Evolutionary conservation across 306 rosid genomes (phyloP).

Genomic region (Vicia faba): DNA sequence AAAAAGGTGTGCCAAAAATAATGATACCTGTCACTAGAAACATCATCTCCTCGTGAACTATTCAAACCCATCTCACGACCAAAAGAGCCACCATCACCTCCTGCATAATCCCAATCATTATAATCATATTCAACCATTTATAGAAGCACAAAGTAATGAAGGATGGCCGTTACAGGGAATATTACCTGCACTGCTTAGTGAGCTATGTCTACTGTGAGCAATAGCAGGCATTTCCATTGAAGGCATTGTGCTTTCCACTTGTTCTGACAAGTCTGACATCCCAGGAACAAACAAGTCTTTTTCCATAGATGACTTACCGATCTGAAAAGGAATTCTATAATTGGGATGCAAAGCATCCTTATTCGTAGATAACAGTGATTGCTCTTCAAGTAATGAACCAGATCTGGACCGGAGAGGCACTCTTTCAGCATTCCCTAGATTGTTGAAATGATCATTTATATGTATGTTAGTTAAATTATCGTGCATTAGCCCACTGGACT

Average conservation of each 20-base stretch:
- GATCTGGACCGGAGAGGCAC: conserved; percentile 51
- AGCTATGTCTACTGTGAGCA: conserved; percentile 66
- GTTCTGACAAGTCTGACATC: conserved; percentile 50
- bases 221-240: conserved; percentile 49
- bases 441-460: conserved; percentile 49
- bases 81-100: conserved; percentile 58
- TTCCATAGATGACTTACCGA: conserved; percentile 49
- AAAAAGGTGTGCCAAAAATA: neutral
- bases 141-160: conserved; percentile 14
- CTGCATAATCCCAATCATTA: conserved; percentile 44
- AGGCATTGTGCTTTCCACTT: conserved; percentile 47
- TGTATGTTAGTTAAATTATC: conserved; percentile 47
- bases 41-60: conserved; percentile 54
- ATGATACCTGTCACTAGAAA: conserved; percentile 60
- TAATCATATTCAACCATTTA: conserved; percentile 30
- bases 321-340: conserved; percentile 49
- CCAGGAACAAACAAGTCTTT: conserved; percentile 52
- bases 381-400: conserved; percentile 53
- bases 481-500: conserved; percentile 49
- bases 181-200: conserved; percentile 68
- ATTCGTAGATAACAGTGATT: conserved; percentile 42
- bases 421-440: conserved; percentile 48
- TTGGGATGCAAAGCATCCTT: conserved; percentile 49
- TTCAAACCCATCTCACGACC: conserved; percentile 57
- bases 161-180: neutral